Percentiles rank a stretch among this genome's conserved stretches.
These are phyloP conservation scores for Pisolithus marmoratus DNA, from an alignment of 768 basidiomycete genomes.

Conservation along the genomic window DNA sequence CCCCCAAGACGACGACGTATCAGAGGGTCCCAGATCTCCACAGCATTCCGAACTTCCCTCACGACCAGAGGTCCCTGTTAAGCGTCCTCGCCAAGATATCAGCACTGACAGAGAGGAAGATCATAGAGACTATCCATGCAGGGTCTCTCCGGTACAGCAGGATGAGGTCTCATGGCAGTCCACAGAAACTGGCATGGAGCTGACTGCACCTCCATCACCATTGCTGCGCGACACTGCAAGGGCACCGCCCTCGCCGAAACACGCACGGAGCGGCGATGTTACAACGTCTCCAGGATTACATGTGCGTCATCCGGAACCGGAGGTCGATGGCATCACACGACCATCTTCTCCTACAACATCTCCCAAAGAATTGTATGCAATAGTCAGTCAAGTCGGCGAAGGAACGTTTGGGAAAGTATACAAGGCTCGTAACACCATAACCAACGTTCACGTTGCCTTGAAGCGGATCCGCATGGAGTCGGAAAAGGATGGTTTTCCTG, in stretches of 20 bases:
- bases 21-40: constrained; percentile 23
- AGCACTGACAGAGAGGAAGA: constrained; percentile 16
- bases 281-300: constrained; percentile 15
- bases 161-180: constrained; percentile 5
- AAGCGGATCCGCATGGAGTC: constrained; percentile 98
- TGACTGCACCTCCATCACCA: constrained; percentile 13
- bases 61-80: constrained; percentile 22
- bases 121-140: constrained; percentile 3
- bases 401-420: constrained; percentile 99
- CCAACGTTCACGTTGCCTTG: constrained; percentile 76
- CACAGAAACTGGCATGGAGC: constrained; percentile 9
- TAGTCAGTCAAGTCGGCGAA: constrained; percentile 92
- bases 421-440: constrained; percentile 83
- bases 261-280: constrained; percentile 14
- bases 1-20: constrained; percentile 71
- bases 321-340: constrained; percentile 20
- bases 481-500: constrained; percentile 96
- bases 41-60: constrained; percentile 11
- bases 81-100: constrained; percentile 21
- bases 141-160: constrained; percentile 2
- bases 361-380: constrained; percentile 66
- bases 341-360: constrained; percentile 26
- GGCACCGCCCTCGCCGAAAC: constrained; percentile 18
- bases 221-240: constrained; percentile 15
- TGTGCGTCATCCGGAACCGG: constrained; percentile 16